phyloP scores from a whole-genome alignment of 2,329 filamentous ascomycete genomes.

The Blastomyces percursus region DNA sequence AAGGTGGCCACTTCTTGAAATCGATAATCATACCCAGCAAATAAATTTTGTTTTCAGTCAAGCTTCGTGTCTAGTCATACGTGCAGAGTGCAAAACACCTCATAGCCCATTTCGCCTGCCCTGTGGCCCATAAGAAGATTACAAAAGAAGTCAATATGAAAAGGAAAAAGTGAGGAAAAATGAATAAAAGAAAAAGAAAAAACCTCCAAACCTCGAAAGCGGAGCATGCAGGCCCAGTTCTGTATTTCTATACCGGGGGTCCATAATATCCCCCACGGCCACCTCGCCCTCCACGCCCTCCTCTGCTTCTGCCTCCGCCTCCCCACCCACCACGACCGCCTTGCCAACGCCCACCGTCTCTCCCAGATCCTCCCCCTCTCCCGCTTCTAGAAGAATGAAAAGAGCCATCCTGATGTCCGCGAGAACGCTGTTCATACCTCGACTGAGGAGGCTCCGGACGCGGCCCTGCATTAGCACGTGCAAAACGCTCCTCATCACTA shows the following conservation, averaged over 20 bases:
- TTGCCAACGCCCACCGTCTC: slow-evolving; percentile 10
- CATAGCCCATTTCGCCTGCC: background rate
- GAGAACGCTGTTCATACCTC: slow-evolving; percentile 9
- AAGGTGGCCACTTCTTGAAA: background rate
- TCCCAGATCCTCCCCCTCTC: slow-evolving; percentile 11
- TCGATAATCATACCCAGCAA: background rate
- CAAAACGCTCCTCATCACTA: slow-evolving; percentile 56
- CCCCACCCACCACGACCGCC: slow-evolving; percentile 7
- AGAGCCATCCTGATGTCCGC: slow-evolving; percentile 7
- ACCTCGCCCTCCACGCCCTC: background rate
- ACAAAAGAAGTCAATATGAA: background rate
- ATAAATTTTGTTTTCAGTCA: background rate
- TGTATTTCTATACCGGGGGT: background rate
- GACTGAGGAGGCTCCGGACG: slow-evolving; percentile 28
- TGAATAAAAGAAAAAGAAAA: background rate
- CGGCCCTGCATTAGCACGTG: slow-evolving; percentile 50
- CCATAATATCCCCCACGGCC: background rate
- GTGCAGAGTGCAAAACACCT: background rate
- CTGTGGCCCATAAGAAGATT: background rate
- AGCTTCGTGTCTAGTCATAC: background rate
- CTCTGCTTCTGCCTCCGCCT: background rate
- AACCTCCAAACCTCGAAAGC: background rate
- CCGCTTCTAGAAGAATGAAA: slow-evolving; percentile 6
- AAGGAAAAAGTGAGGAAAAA: no score
- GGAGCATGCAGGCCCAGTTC: background rate